Conservation (phyloP, 352 stramenopile species). For the Globisporangium echinulatum region DNA sequence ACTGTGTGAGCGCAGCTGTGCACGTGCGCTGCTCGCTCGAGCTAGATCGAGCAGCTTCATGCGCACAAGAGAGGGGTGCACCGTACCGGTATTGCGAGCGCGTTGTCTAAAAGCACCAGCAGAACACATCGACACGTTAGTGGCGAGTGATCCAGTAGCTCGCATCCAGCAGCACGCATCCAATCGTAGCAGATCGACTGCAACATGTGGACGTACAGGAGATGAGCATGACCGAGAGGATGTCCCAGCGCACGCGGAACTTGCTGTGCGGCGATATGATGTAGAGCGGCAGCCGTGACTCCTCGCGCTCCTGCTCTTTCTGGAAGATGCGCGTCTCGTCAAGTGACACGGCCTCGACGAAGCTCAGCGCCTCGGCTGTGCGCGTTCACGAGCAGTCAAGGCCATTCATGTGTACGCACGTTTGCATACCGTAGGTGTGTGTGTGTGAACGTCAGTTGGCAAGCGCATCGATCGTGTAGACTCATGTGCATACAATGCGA, state of each 20-base stretch:
- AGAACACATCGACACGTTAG: background rate
- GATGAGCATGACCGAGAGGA: slow-evolving; percentile 64
- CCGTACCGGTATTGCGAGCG: slow-evolving; percentile 52
- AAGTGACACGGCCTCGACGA: slow-evolving; percentile 67
- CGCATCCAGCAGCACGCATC: too few species aligned
- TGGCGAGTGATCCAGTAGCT: too few species aligned
- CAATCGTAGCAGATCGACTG: too few species aligned
- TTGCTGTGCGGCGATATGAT: slow-evolving; percentile 72
- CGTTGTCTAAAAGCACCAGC: slow-evolving; percentile 45
- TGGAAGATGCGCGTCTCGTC: slow-evolving; percentile 87
- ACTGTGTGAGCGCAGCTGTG: too few species aligned
- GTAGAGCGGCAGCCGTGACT: slow-evolving; percentile 71
- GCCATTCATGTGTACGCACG: background rate
- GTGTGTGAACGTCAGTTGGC: background rate
- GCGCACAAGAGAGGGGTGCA: background rate
- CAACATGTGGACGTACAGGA: slow-evolving; percentile 32
- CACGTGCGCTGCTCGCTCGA: background rate
- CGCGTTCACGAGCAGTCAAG: background rate
- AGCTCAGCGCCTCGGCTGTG: slow-evolving; percentile 63
- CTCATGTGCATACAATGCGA: too few species aligned
- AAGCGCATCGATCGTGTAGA: background rate
- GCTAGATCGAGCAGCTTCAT: too few species aligned
- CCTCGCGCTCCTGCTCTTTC: slow-evolving; percentile 76
- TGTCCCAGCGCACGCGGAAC: slow-evolving; percentile 71
- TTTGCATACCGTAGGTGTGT: background rate